phyloP scores from a whole-genome alignment of 2,329 filamentous ascomycete species.

The Dactylellina drechsleri region DNA sequence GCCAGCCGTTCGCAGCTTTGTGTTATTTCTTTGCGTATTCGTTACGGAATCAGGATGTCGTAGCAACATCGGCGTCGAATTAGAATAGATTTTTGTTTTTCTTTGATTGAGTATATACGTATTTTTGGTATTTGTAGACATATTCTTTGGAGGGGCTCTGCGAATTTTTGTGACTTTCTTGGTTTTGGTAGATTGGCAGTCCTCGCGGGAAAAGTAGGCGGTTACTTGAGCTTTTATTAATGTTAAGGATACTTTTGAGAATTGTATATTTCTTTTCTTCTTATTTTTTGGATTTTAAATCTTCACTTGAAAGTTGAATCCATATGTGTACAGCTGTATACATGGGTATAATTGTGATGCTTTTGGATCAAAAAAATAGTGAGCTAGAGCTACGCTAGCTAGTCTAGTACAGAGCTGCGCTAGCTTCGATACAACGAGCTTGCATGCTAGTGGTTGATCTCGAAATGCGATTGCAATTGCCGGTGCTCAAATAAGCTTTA shows the following conservation, averaged over 20 bases:
- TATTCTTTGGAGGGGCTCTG: slow-evolving; percentile 1
- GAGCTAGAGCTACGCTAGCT: no score
- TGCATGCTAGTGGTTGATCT: no score
- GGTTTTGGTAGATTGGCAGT: slow-evolving; percentile 7
- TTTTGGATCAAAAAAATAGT: no score
- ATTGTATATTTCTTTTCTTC: slow-evolving; percentile 2
- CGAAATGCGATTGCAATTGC: slow-evolving; percentile 2
- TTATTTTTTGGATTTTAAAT: not conserved
- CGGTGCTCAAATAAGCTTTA: slow-evolving; percentile 1
- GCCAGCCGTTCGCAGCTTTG: slow-evolving; percentile 89
- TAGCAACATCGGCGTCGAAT: not conserved
- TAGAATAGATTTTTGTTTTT: slow-evolving; percentile 6
- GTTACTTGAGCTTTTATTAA: not conserved
- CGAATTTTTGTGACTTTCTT: not conserved
- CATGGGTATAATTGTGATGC: no score
- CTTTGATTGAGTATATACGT: not conserved
- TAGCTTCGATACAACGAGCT: no score
- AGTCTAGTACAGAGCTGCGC: no score
- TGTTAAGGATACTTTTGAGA: slow-evolving; percentile 1
- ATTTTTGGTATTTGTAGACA: no score
- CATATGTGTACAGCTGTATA: no score
- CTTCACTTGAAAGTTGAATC: no score
- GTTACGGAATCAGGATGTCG: slow-evolving; percentile 42
- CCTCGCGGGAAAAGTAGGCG: slow-evolving; percentile 20
- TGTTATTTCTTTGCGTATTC: slow-evolving; percentile 90